Conservation (phyloP, 2,329 filamentous ascomycete genomes). For the Cordyceps cicadae region DNA sequence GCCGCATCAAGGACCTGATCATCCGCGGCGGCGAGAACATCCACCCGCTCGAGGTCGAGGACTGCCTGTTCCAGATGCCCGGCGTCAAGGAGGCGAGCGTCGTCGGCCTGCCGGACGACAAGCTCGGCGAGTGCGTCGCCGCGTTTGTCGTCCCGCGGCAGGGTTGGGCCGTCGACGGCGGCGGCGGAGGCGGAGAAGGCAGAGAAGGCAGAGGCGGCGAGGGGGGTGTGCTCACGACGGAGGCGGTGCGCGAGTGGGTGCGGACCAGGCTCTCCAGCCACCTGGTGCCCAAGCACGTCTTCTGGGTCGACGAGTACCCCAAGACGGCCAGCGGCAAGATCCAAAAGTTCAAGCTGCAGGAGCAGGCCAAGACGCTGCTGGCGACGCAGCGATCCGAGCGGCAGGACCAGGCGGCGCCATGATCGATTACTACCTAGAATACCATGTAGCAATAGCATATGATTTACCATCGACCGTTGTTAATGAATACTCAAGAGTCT, state of each 20-base stretch:
- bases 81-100: conserved; percentile 69
- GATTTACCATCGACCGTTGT: not conserved
- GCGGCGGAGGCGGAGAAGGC: no score
- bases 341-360: conserved; percentile 81
- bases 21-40: conserved; percentile 96
- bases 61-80: conserved; percentile 68
- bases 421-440: not conserved
- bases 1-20: conserved; percentile 89
- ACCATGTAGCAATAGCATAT: conserved; percentile 6
- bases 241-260: conserved; percentile 66
- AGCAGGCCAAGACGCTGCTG: conserved; percentile 43
- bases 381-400: not conserved
- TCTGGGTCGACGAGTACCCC: conserved; percentile 76
- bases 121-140: conserved; percentile 78
- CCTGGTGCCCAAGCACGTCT: conserved; percentile 83
- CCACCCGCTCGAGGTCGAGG: conserved; percentile 86
- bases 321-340: conserved; percentile 97
- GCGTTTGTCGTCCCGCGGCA: conserved; percentile 63
- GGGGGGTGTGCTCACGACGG: conserved; percentile 38
- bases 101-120: conserved; percentile 72
- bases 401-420: not conserved
- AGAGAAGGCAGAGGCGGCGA: conserved; percentile 10
- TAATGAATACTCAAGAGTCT: not conserved
- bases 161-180: conserved; percentile 19
- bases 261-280: conserved; percentile 58